Evolutionary conservation across 305 asterid species (phyloP).

Genomic region (Solanum hybrid): DNA sequence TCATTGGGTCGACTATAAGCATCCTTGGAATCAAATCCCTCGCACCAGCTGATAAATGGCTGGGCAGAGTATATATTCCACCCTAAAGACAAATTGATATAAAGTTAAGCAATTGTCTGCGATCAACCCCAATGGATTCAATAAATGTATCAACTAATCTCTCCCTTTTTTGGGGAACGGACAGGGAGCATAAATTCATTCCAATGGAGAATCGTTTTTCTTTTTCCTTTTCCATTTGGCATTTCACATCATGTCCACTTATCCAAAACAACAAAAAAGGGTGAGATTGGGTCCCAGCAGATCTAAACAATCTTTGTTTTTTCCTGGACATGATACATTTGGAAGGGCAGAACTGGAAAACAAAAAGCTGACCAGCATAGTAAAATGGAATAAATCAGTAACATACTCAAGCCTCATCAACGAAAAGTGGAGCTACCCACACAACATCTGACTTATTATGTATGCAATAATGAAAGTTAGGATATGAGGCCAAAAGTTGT

Average conservation of each 20-base stretch:
- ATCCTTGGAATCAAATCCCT: constrained; percentile 85
- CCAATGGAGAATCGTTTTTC: background rate
- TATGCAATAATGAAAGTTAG: background rate
- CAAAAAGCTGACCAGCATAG: background rate
- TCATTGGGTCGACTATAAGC: constrained; percentile 93
- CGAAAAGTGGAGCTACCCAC: background rate
- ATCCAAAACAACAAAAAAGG: background rate
- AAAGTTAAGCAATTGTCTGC: constrained; percentile 10
- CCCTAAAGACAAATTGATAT: constrained; percentile 37
- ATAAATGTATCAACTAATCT: background rate
- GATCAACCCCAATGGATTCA: background rate
- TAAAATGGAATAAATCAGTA: background rate
- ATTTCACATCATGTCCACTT: background rate
- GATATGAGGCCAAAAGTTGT: background rate
- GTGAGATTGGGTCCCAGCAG: background rate
- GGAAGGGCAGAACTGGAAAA: background rate
- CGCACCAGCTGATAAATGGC: constrained; percentile 82
- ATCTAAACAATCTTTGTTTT: background rate
- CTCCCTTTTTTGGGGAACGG: background rate
- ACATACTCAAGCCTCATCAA: background rate
- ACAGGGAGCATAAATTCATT: background rate
- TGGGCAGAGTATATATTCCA: constrained; percentile 76
- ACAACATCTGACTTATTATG: background rate
- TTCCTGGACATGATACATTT: background rate
- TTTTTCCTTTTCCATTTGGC: background rate